Evolutionary conservation across 352 stramenopile species (phyloP).

Genomic region (Phytophthora megakarya): DNA sequence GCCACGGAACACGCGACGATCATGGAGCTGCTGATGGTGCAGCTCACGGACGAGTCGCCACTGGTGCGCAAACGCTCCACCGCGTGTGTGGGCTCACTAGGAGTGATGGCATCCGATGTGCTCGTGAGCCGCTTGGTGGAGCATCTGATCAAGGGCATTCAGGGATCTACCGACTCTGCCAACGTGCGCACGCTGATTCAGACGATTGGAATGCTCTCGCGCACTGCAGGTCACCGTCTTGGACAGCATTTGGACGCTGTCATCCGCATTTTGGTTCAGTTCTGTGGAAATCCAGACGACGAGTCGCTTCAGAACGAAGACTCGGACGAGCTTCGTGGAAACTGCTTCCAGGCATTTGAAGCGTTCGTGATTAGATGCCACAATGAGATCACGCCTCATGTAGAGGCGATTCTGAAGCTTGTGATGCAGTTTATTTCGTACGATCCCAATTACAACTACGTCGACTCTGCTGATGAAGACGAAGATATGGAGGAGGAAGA

Average conservation of each 20-base stretch:
- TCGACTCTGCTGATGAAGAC: constrained; percentile 91
- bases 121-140: constrained; percentile 94
- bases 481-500: constrained; percentile 87
- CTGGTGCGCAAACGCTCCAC: constrained; percentile 97
- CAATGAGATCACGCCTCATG: constrained; percentile 94
- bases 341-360: constrained; percentile 98
- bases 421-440: constrained; percentile 96
- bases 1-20: constrained; percentile 88
- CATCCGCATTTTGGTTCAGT: constrained; percentile 95
- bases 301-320: constrained; percentile 93
- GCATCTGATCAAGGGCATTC: constrained; percentile 91
- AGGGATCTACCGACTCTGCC: constrained; percentile 61
- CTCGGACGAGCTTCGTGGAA: constrained; percentile 96
- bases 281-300: constrained; percentile 93
- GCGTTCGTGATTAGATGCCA: constrained; percentile 97
- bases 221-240: constrained; percentile 95
- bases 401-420: constrained; percentile 91
- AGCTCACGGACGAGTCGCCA: constrained; percentile 81
- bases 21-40: constrained; percentile 87
- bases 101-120: constrained; percentile 94
- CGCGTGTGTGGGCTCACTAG: constrained; percentile 94
- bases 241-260: constrained; percentile 95
- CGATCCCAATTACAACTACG: constrained; percentile 99
- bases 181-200: constrained; percentile 95
- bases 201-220: constrained; percentile 97